These are phyloP conservation scores for Blumeriella jaapii DNA, from an alignment of 2,329 filamentous ascomycete genomes.

Conservation along the genomic window DNA sequence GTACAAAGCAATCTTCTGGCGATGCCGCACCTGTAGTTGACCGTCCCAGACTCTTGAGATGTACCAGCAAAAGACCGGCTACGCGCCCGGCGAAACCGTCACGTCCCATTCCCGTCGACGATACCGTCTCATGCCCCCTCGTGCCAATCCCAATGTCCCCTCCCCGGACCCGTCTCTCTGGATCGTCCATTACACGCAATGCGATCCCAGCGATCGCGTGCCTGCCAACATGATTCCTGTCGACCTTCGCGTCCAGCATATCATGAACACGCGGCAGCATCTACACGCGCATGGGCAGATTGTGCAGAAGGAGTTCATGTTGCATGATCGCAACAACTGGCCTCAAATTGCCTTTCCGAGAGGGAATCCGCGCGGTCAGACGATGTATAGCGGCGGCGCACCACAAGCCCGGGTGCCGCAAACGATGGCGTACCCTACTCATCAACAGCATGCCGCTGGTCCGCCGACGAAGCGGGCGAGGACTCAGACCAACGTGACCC, in stretches of 20 bases:
- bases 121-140: conserved; percentile 70
- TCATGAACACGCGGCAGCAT: conserved; percentile 50
- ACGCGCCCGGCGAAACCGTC: conserved; percentile 60
- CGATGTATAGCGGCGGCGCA: conserved; percentile 20
- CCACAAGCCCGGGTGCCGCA: conserved; percentile 31
- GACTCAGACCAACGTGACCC: conserved; percentile 16
- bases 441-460: conserved; percentile 33
- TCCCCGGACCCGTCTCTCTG: conserved; percentile 73
- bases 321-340: conserved; percentile 83
- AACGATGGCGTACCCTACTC: conserved; percentile 50
- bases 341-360: conserved; percentile 65
- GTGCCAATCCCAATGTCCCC: conserved; percentile 56
- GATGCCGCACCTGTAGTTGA: conserved; percentile 8
- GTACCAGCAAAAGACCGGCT: conserved; percentile 72
- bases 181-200: conserved; percentile 80
- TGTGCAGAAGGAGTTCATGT: conserved; percentile 85
- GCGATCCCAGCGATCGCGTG: conserved; percentile 62
- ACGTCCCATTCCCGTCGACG: conserved; percentile 71
- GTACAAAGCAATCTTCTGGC: conserved; percentile 18
- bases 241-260: conserved; percentile 46
- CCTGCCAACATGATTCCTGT: conserved; percentile 56
- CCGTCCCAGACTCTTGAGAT: conserved; percentile 68
- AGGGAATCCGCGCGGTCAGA: conserved; percentile 31
- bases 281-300: conserved; percentile 70
- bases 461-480: conserved; percentile 43